phyloP scores from a whole-genome alignment of 2,329 filamentous ascomycete species.

The Nothopassalora personata region DNA sequence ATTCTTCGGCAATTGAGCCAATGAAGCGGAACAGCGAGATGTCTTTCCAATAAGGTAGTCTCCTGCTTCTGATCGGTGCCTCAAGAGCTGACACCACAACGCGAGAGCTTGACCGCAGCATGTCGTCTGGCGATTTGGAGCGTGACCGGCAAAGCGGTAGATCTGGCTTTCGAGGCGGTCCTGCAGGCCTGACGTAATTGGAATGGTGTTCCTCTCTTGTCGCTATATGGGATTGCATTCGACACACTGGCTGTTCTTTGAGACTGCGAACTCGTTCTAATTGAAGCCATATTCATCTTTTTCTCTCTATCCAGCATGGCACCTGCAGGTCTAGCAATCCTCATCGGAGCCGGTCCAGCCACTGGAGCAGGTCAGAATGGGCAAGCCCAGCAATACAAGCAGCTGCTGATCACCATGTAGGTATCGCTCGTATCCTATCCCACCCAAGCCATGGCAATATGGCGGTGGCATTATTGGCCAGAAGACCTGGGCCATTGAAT shows the following conservation, averaged over 20 bases:
- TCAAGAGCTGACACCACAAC: too few species aligned
- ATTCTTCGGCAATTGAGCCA: not conserved
- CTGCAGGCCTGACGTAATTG: too few species aligned
- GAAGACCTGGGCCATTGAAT: slow-evolving; percentile 43
- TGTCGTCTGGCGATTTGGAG: too few species aligned
- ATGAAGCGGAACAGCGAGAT: not conserved
- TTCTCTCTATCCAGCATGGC: slow-evolving; percentile 34
- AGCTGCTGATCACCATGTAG: slow-evolving; percentile 20
- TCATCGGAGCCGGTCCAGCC: slow-evolving; percentile 48
- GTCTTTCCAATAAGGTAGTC: not conserved
- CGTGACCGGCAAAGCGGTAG: too few species aligned
- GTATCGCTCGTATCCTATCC: slow-evolving; percentile 53
- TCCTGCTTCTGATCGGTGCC: not conserved
- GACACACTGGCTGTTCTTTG: not conserved
- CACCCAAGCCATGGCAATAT: slow-evolving; percentile 49
- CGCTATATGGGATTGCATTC: not conserved
- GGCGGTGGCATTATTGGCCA: slow-evolving; percentile 51
- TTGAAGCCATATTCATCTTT: too few species aligned
- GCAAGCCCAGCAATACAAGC: not conserved
- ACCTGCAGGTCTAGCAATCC: slow-evolving; percentile 46
- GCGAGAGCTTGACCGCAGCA: too few species aligned
- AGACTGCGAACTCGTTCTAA: too few species aligned
- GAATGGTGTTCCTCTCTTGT: not conserved
- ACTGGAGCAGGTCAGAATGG: slow-evolving; percentile 25
- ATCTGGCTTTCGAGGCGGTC: too few species aligned